A percentile compares a stretch with the other conserved stretches of the same genome.
phyloP scores from a whole-genome alignment of 2,329 filamentous ascomycete species.

The Aspergillus quadricinctus region DNA sequence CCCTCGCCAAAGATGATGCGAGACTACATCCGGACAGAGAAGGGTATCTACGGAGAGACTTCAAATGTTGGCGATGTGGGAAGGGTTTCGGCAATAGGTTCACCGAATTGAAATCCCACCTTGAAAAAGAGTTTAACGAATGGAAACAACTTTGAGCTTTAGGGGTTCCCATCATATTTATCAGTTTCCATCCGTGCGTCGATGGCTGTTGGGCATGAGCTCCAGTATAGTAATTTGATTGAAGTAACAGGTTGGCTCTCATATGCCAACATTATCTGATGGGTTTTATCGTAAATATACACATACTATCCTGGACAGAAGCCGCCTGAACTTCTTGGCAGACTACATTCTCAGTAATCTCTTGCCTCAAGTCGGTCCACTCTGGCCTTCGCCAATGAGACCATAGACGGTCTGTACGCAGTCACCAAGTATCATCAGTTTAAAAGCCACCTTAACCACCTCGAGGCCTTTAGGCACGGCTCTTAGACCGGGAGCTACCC shows the following conservation, averaged over 20 bases:
- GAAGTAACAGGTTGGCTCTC: neutral
- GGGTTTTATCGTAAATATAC: constrained; percentile 20
- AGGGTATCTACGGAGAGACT: constrained; percentile 60
- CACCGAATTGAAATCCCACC: constrained; percentile 67
- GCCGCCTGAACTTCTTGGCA: constrained; percentile 4
- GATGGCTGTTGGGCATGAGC: neutral
- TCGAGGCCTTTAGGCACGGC: constrained; percentile 25
- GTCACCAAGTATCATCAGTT: constrained; percentile 2
- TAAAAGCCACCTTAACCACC: constrained; percentile 3
- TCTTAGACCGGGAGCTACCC: constrained; percentile 41
- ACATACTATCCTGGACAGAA: constrained; percentile 14
- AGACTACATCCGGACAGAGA: constrained; percentile 54
- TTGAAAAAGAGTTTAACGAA: constrained; percentile 66
- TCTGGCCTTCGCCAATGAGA: constrained; percentile 7
- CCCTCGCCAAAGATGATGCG: constrained; percentile 62
- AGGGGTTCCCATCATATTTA: neutral
- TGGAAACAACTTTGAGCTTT: constrained; percentile 63
- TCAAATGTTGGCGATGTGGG: constrained; percentile 83
- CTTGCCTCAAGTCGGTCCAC: constrained; percentile 7
- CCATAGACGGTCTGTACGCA: constrained; percentile 3
- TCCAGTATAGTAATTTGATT: neutral
- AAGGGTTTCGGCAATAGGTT: constrained; percentile 71
- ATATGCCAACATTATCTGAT: neutral
- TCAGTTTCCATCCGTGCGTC: neutral
- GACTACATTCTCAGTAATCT: constrained; percentile 21